Evolutionary conservation across 257 asterid species (phyloP), one percentile per base, ranked within the genome.

Genomic region (Rhazya stricta): DNA sequence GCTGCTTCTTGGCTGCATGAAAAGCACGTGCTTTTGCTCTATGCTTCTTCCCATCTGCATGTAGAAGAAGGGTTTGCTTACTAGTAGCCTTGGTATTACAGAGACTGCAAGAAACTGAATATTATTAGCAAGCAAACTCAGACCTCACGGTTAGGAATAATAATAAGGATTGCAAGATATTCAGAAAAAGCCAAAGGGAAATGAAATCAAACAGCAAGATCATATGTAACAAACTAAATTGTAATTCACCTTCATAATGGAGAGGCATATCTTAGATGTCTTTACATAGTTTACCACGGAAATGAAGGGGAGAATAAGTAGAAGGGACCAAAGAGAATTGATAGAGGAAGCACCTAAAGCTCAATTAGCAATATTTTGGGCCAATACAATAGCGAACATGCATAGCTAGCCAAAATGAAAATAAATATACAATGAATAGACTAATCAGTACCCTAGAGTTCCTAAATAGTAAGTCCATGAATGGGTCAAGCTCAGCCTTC

Each of bases 41-140:
- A 80, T 94, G 99, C 77, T 91, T 94, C 76, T 92, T 94, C 41
- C 97, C 97, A 27, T 94, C 99, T 69, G 96, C 97, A 86, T 94
- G 99, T 80, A 83, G 88, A 78, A 89, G 95, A 83, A 94, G 83
- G 72, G 99, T 79, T 84, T 94, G 99, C 91, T 88, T 85, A 80
- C 98, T 94, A 63, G 99, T 90, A 73, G 97, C 92, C 45, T 77
- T 89, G 79, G 96, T 88, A 80, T 94, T 90, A 78, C 99, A 94
- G 46, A 94, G 85, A 85, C 98, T 94, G 89, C 84, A 86, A 67
- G 30, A 82, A 50, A 74, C 29, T 61, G 25, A 61, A 69, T 30
- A 66, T 6, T 67, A 34, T 15, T 57, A 79, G 71, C 63, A 50
- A 25, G 50, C 43, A 77, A 25, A 3, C 27, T 21, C 37, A 79